Conservation (phyloP, 2,329 filamentous ascomycete species). For the Hypoxylon rubiginosum region DNA sequence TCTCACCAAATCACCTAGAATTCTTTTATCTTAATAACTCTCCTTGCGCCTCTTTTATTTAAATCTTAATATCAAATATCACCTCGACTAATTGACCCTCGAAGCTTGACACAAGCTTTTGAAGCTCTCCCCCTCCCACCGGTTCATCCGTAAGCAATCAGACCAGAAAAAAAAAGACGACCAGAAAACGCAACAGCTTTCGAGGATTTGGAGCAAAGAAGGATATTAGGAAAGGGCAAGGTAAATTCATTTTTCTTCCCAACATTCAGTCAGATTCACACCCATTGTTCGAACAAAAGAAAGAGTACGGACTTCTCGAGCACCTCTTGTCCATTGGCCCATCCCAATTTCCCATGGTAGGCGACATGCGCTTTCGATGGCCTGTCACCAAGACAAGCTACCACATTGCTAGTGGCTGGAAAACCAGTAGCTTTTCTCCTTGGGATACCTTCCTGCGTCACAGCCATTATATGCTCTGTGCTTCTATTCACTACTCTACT, state of each 20-base stretch:
- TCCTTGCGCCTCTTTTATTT: constrained; percentile 26
- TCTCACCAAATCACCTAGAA: constrained; percentile 14
- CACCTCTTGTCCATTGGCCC: constrained; percentile 1
- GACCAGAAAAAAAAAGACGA: constrained; percentile 10
- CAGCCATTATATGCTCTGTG: background rate
- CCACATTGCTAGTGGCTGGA: background rate
- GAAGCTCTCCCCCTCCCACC: constrained; percentile 19
- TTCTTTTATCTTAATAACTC: constrained; percentile 22
- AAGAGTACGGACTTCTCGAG: constrained; percentile 3
- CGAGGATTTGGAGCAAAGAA: constrained; percentile 7
- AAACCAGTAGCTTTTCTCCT: background rate
- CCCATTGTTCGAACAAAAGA: background rate
- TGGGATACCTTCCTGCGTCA: background rate
- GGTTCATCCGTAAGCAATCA: constrained; percentile 23
- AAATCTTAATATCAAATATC: constrained; percentile 5
- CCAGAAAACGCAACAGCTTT: constrained; percentile 14
- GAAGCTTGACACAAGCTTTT: constrained; percentile 4
- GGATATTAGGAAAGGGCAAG: constrained; percentile 12
- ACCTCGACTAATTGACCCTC: constrained; percentile 30
- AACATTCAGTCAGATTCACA: background rate
- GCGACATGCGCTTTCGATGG: constrained; percentile 11
- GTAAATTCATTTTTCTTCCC: constrained; percentile 21
- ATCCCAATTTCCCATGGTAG: constrained; percentile 4
- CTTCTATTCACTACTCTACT: background rate
- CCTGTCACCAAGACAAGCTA: background rate